Percentiles rank a stretch among this genome's conserved stretches.
phyloP scores from a whole-genome alignment of 1,284 basidiomycete genomes.

The Tylopilus orsonianus region DNA sequence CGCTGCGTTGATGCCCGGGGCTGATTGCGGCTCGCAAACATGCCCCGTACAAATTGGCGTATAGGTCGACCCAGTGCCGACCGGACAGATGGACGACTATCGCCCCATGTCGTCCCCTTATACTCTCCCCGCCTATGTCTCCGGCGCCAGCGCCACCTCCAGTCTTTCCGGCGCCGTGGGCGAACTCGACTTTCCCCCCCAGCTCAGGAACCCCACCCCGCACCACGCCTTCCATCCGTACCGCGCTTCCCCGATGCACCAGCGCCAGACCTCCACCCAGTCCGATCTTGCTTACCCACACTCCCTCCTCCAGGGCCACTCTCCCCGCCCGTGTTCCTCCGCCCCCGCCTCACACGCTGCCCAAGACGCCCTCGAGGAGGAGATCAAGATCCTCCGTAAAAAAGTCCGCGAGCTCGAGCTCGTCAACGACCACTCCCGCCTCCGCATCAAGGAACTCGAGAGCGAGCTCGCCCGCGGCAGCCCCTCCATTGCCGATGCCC shows the following conservation, averaged over 20 bases:
- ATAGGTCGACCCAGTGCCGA: slow-evolving; percentile 20
- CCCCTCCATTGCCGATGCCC: slow-evolving; percentile 22
- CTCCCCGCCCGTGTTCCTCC: slow-evolving; percentile 24
- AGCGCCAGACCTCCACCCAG: slow-evolving; percentile 30
- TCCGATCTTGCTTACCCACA: slow-evolving; percentile 27
- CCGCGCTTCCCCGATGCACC: slow-evolving; percentile 27
- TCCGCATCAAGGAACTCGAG: slow-evolving; percentile 49
- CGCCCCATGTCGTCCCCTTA: slow-evolving; percentile 34
- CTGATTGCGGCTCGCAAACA: slow-evolving; percentile 32
- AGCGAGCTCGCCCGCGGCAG: slow-evolving; percentile 39
- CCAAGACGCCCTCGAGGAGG: slow-evolving; percentile 35
- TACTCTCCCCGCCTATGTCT: slow-evolving; percentile 29
- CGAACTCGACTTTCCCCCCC: slow-evolving; percentile 44
- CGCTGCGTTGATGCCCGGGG: slow-evolving; percentile 29
- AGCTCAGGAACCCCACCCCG: slow-evolving; percentile 35
- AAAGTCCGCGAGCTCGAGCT: slow-evolving; percentile 47
- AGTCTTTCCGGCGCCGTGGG: slow-evolving; percentile 66
- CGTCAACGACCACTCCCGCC: slow-evolving; percentile 43
- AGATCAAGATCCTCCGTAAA: slow-evolving; percentile 40
- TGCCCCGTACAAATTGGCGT: slow-evolving; percentile 32
- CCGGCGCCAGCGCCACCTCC: slow-evolving; percentile 44
- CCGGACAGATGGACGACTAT: slow-evolving; percentile 23
- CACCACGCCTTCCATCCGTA: slow-evolving; percentile 34
- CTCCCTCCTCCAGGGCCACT: slow-evolving; percentile 21
- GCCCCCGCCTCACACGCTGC: not conserved